Evolutionary conservation across 169 alveolate species (phyloP).

Genomic region (Plasmodium relictum): DNA sequence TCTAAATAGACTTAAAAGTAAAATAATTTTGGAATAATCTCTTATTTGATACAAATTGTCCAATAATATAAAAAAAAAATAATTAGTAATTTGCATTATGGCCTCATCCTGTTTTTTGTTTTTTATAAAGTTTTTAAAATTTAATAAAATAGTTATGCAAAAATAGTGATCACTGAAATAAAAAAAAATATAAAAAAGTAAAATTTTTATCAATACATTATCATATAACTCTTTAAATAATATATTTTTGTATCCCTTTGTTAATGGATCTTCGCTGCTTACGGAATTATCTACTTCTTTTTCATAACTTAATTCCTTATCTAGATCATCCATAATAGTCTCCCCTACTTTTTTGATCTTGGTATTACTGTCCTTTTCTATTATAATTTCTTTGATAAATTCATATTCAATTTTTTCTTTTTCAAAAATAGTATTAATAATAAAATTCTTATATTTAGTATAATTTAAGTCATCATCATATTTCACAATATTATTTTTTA

Average conservation of each 20-base stretch:
- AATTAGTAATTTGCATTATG: conserved; percentile 28
- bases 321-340: conserved; percentile 7
- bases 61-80: conserved; percentile 52
- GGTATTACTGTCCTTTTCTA: conserved; percentile 15
- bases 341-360: conserved; percentile 10
- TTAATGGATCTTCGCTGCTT: conserved; percentile 9
- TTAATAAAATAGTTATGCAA: conserved; percentile 61
- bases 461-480: conserved; percentile 58
- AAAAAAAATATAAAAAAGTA: conserved; percentile 69
- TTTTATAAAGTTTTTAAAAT: conserved; percentile 31
- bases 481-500: conserved; percentile 25
- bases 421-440: conserved; percentile 65
- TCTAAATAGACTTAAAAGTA: conserved; percentile 53
- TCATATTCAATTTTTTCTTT: conserved; percentile 67
- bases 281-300: conserved; percentile 8
- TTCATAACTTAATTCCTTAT: conserved; percentile 18
- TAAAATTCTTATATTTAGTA: conserved; percentile 14
- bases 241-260: conserved; percentile 1
- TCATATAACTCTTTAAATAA: conserved; percentile 67
- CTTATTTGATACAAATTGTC: conserved; percentile 56
- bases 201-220: conserved; percentile 32
- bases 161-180: conserved; percentile 70
- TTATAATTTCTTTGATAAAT: conserved; percentile 30
- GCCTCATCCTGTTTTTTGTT: conserved; percentile 23
- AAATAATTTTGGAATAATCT: conserved; percentile 54